Percentiles rank a stretch among this genome's conserved stretches.
These are phyloP conservation scores for Kluyveromyces aestuarii DNA, from an alignment of 805 yeast species.

Conservation along the genomic window DNA sequence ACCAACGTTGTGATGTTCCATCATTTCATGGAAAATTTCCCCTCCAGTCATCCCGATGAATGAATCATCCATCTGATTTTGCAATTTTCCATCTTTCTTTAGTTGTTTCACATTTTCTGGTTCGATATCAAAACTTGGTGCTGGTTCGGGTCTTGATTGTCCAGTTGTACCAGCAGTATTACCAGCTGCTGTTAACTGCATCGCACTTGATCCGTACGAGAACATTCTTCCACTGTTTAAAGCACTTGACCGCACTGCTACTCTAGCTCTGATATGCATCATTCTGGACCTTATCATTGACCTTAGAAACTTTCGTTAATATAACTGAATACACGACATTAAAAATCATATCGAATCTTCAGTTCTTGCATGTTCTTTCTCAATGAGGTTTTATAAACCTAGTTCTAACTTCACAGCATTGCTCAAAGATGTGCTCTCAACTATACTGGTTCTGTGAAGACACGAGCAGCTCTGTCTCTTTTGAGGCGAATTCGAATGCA, in stretches of 20 bases:
- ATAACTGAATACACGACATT: no score
- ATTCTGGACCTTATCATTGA: no score
- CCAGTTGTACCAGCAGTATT: conserved; percentile 5
- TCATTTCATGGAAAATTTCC: conserved; percentile 97
- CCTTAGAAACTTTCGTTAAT: no score
- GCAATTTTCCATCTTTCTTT: neutral
- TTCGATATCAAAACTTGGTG: conserved; percentile 28
- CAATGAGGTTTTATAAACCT: no score
- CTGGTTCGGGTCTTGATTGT: conserved; percentile 27
- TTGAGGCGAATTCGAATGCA: no score
- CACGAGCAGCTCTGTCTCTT: no score
- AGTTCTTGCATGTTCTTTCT: no score
- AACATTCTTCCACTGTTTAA: conserved; percentile 1
- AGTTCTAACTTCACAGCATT: no score
- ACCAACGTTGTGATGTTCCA: conserved; percentile 91
- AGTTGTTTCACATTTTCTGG: conserved; percentile 6
- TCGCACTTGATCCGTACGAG: conserved; percentile 6
- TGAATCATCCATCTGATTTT: conserved; percentile 57
- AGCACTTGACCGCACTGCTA: conserved; percentile 1
- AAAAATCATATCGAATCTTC: no score
- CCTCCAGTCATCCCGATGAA: conserved; percentile 97
- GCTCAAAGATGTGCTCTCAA: no score
- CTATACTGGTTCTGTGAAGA: no score
- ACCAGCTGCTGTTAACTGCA: conserved; percentile 7
- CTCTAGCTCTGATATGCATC: neutral